Evolutionary conservation across 2,329 filamentous ascomycete species (phyloP), one percentile per base, ranked within the genome.

Genomic region (Fusarium subtropicale): DNA sequence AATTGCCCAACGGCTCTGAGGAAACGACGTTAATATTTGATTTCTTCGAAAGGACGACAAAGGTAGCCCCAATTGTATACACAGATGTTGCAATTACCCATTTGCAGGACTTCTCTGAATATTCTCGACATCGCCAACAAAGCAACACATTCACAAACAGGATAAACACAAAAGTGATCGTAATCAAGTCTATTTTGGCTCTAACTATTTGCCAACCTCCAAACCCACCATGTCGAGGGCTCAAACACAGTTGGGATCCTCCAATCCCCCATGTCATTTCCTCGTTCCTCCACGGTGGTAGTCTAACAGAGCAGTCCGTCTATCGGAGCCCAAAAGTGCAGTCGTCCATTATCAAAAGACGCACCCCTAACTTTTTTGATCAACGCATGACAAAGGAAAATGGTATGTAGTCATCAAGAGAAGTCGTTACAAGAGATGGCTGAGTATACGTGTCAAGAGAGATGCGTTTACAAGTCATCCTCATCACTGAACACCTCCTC

Each of bases 401-500:
- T 73, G 75, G 71, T 75, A 76, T 73, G 71, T 73, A 64, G 68
- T 78, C 75, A 71, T 76, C 71, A 75, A 63, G 72, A 77, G 71
- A 75, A 73, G 66, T 64, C 53, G 66, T 75, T 63, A 73, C 62
- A 71, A 56, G 60, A 69, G 64, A 73, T 74, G 68, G 68, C 72
- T 63, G 71, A 69, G 69, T 76, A 61, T 66, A 66, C 56, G 66
- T 63, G 68, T 75, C 38, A 57, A 36, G 53, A 60, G 60, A 71
- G 74, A 74, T 62, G 68, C 54, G 63, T 74, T 80, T 81, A 82
- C 60, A 79, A 48, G 34, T 83, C 81, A 56, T 83, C 81, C 79
- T 83, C 81, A 60, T 83, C 81, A 72, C 77, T 80, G 78, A 83
- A 83, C 52, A 83, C 81, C 80, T 83, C 81, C 79, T 83, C 81